Base-by-base conservation (phyloP, 2,329 filamentous ascomycete genomes). In the Hymenoscyphus linearis region DNA sequence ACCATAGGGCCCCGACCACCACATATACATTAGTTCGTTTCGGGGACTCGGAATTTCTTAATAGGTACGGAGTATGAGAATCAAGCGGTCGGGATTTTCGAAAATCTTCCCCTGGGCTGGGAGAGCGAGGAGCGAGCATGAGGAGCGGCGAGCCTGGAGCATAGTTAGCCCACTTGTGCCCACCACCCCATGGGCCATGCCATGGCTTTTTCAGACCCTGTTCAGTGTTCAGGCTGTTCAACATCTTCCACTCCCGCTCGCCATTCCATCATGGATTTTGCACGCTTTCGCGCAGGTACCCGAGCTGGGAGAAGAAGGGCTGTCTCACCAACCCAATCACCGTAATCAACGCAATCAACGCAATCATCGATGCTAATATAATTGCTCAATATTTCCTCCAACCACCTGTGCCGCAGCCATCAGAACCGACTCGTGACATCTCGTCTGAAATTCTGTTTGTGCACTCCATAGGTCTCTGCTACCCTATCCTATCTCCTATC, bases 231-330 rank as follows among this genome's bases (percentile, higher is more conserved):
- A n/a, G n/a, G n/a, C 44, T 50, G 44, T 50, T 50, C 44, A 50
- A 14, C 44, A 50, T 50, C 18, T 50, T 25, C 44, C 18, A 52
- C 27, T 58, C 57, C 57, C 57, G 47, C 57, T 35, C 57, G 7
- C 56, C 22, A 34, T 52, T 44, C 56, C 22, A 34, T 52, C 57
- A 52, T 52, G 40, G 57, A 26, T 22, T 34, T 34, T 47, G 34
- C 37, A 44, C 54, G 54, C 54, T 26, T 56, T 56, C 36, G 57
- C 57, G 57, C 57, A 58, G 57, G 57, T 58, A 58, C 57, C 57
- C 57, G 57, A 9, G 26, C 52, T 34, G 52, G 5, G 52, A 31
- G 26, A 52, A 9, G 52, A 14, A 50, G 44, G 44, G 47, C 4
- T 18, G 57, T 58, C 27, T 58, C 55, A 44, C 56, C 25, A 31